Base-by-base conservation (phyloP, 768 basidiomycete species). In the Mycena amicta region DNA sequence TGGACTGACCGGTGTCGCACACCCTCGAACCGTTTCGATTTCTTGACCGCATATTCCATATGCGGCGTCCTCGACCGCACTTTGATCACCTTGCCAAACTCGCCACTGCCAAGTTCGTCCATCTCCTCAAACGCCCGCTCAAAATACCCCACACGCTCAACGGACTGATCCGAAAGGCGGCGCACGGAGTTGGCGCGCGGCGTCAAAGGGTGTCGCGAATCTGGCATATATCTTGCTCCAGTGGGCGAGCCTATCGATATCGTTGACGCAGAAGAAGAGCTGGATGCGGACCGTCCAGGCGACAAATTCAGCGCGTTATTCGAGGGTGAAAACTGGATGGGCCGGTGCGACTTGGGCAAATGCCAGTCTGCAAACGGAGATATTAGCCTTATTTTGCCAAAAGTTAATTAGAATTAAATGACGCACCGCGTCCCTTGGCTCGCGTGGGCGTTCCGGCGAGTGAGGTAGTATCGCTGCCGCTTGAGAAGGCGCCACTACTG, bases 41-140 rank as follows among this genome's bases (percentile, higher is more conserved):
- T 90, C 80, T 99, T 99, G 68, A 99, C 86, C 11, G 96, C 96
- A 71, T 82, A 95, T 30, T 92, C 73, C 49, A 75, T 74, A 60
- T 80, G 74, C 59, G 75, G 78, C 39, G 80, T 78, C 75, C 93
- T 92, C 69, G 79, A 77, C 55, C 82, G 83, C 41, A 89, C 92
- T 74, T 90, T 92, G 75, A 93, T 89, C 20, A 94, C 96, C 67
- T 89, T 89, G 25, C 95, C 95, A 73, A 98, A 98, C 69, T 93
- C 93, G 15, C 96, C 96, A 52, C 87, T 88, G 4, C 96, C 96
- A 12, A 98, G 79, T 66, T 88, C 84, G 56, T 90, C 89, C 40
- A 93, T 75, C 66, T 92, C 85, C 8, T 85, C 77, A 69, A 95
- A 98, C 43, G 92, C 86, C 59, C 82, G 85, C 68, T 92, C 90